Evolutionary conservation across 371 early-diverging fungal genomes (phyloP).

Genomic region (Cladochytrium tenue): DNA sequence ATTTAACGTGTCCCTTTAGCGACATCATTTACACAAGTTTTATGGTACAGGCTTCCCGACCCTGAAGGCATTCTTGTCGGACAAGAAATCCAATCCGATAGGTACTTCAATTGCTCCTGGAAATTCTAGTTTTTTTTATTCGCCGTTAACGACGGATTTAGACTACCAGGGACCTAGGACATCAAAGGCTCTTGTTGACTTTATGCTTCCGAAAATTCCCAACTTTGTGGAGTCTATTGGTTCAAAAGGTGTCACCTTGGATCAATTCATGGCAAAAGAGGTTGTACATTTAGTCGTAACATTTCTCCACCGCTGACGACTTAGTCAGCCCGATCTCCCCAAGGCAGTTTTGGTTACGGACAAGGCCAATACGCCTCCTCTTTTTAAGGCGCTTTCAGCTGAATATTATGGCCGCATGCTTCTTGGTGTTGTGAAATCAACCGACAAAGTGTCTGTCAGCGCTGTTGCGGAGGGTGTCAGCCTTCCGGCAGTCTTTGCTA

Average conservation of each 20-base stretch:
- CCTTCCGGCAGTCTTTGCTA: slow-evolving; percentile 45
- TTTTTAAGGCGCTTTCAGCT: slow-evolving; percentile 83
- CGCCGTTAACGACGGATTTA: slow-evolving; percentile 22
- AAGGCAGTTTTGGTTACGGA: slow-evolving; percentile 76
- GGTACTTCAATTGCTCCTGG: neutral
- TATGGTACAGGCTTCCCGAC: slow-evolving; percentile 81
- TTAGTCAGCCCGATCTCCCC: slow-evolving; percentile 40
- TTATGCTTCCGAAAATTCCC: slow-evolving; percentile 46
- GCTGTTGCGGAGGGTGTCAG: slow-evolving; percentile 34
- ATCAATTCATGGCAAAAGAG: slow-evolving; percentile 21
- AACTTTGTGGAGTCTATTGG: slow-evolving; percentile 33
- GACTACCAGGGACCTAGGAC: slow-evolving; percentile 86
- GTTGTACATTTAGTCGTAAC: neutral
- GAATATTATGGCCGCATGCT: slow-evolving; percentile 68
- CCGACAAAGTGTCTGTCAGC: slow-evolving; percentile 41
- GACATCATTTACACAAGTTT: neutral
- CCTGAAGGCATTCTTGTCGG: slow-evolving; percentile 78
- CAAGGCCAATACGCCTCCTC: slow-evolving; percentile 69
- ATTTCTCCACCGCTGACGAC: too few species aligned
- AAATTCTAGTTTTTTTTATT: neutral
- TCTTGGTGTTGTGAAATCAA: slow-evolving; percentile 71
- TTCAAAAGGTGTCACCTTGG: slow-evolving; percentile 18
- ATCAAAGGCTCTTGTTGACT: slow-evolving; percentile 73
- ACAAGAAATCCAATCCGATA: slow-evolving; percentile 42
- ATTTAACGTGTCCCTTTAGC: neutral